Conservation (phyloP, 2,329 filamentous ascomycete genomes). For the Microthyrium microscopicum region DNA sequence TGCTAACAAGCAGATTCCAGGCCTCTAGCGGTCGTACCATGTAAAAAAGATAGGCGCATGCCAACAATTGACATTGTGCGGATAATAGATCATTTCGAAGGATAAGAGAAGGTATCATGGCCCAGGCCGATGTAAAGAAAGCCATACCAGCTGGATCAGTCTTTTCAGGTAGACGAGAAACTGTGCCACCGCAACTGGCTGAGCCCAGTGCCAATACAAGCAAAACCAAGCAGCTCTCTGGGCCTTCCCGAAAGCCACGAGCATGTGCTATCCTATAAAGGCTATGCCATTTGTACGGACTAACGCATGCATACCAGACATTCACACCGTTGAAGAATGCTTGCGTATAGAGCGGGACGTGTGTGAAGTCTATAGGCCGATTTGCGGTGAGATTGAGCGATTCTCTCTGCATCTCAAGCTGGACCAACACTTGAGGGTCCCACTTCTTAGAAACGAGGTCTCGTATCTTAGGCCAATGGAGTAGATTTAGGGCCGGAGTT, state of each 20-base stretch:
- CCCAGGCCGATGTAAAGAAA: conserved; percentile 71
- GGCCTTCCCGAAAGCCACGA: conserved; percentile 59
- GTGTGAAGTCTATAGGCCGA: conserved; percentile 54
- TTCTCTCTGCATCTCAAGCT: conserved; percentile 64
- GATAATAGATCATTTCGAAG: conserved; percentile 62
- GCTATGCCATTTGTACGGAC: conserved; percentile 62
- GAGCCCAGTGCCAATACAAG: conserved; percentile 63
- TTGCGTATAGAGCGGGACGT: conserved; percentile 57
- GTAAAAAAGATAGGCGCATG: conserved; percentile 70
- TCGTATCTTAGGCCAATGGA: conserved; percentile 67
- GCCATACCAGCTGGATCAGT: conserved; percentile 59
- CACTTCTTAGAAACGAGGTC: conserved; percentile 62
- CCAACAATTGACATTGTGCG: conserved; percentile 64
- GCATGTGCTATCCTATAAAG: conserved; percentile 62
- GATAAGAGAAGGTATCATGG: conserved; percentile 60
- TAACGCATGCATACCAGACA: conserved; percentile 73
- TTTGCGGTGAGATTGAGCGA: conserved; percentile 45
- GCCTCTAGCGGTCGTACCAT: conserved; percentile 67
- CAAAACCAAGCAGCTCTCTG: conserved; percentile 68
- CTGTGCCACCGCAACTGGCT: conserved; percentile 59
- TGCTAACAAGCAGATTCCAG: conserved; percentile 64
- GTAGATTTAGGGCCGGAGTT: conserved; percentile 59
- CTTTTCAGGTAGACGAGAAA: conserved; percentile 51
- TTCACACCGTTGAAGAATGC: conserved; percentile 71
- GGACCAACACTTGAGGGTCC: conserved; percentile 65